Conservation (phyloP, 2,329 filamentous ascomycete species). For the Lasiodiplodia theobromae region DNA sequence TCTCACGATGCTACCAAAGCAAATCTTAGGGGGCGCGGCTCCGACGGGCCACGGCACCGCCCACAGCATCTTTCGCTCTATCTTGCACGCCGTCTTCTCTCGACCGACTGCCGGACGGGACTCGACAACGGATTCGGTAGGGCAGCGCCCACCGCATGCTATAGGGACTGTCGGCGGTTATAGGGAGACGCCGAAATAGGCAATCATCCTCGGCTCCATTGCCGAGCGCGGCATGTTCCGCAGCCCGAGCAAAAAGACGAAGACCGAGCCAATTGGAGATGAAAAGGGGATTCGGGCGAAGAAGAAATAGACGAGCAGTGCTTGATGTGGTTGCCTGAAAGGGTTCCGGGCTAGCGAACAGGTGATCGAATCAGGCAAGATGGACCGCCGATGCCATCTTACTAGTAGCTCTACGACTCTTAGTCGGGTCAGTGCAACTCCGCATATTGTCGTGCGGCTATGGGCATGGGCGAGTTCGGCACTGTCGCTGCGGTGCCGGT, state of each 20-base stretch:
- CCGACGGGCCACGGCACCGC: conserved; percentile 18
- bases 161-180: neutral
- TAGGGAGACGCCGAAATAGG: neutral
- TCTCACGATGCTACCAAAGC: conserved; percentile 22
- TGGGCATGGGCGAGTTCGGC: conserved; percentile 2
- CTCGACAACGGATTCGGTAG: neutral
- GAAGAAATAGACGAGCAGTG: conserved; percentile 8
- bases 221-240: conserved; percentile 18
- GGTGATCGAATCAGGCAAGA: neutral
- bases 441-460: neutral
- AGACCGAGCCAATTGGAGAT: neutral
- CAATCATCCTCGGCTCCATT: neutral
- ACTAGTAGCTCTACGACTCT: conserved; percentile 3
- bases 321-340: conserved; percentile 13
- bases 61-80: neutral
- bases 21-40: neutral
- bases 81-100: neutral
- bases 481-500: neutral
- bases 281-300: conserved; percentile 12
- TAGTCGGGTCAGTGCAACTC: neutral
- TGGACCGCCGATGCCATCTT: neutral
- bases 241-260: neutral
- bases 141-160: neutral
- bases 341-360: conserved; percentile 10
- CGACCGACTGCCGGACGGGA: neutral